Conservation (phyloP, 2,329 filamentous ascomycete genomes). For the Neopestalotiopsis rosae region DNA sequence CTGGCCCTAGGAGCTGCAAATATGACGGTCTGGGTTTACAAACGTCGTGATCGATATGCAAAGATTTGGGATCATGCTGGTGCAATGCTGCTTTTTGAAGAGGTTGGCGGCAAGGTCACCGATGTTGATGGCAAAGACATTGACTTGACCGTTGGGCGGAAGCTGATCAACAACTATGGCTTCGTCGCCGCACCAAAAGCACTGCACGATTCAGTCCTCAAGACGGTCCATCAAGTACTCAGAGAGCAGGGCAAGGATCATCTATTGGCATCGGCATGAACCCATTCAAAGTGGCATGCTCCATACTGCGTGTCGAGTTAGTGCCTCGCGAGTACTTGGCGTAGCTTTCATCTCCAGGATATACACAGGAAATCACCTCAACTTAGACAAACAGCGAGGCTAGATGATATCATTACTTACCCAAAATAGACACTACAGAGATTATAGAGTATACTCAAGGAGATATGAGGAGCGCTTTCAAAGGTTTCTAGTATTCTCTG, state of each 20-base stretch:
- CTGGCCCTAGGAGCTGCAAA: constrained; percentile 59
- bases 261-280: constrained; percentile 30
- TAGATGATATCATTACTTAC: neutral
- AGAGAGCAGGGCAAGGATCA: constrained; percentile 38
- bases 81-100: constrained; percentile 63
- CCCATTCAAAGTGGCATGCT: neutral
- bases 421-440: neutral
- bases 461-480: neutral
- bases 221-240: constrained; percentile 39
- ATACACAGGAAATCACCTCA: neutral
- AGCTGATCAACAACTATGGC: constrained; percentile 57
- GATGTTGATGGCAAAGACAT: constrained; percentile 58
- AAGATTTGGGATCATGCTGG: constrained; percentile 68
- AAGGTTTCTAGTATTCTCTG: neutral
- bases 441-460: neutral
- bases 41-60: constrained; percentile 48
- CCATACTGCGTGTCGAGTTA: neutral
- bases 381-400: neutral
- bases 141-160: constrained; percentile 54
- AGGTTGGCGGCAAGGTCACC: constrained; percentile 60
- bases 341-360: neutral
- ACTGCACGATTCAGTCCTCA: constrained; percentile 50
- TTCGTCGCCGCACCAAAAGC: constrained; percentile 58
- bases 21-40: constrained; percentile 63
- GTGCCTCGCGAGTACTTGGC: neutral